Percentiles rank a stretch among this genome's conserved stretches.
phyloP scores from a whole-genome alignment of 805 yeast species.

The Kuraishia hungarica region DNA sequence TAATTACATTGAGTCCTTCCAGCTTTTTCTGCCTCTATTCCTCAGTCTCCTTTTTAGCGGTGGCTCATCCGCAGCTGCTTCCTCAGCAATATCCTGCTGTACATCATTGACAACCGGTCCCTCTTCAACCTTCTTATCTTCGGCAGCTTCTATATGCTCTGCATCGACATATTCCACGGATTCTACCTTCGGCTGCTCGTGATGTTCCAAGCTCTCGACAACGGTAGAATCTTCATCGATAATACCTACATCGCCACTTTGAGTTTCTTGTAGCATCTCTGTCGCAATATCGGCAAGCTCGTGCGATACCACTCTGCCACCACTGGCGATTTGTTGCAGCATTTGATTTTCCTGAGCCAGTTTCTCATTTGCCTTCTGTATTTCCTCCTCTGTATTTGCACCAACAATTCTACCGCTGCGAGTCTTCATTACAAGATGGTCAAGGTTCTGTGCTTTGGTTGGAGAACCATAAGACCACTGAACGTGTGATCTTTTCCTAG shows the following conservation, averaged over 20 bases:
- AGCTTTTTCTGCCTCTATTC: constrained; percentile 1
- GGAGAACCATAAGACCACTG: background rate
- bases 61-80: background rate
- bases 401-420: constrained; percentile 22
- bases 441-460: background rate
- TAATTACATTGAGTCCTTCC: background rate
- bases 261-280: constrained; percentile 4
- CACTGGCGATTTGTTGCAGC: constrained; percentile 14
- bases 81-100: background rate
- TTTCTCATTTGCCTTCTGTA: constrained; percentile 12
- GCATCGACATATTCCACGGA: too few relatives aligned
- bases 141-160: background rate
- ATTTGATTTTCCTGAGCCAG: constrained; percentile 12
- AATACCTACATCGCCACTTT: background rate
- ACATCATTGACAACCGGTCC: background rate
- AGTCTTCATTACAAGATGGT: constrained; percentile 18
- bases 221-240: too few relatives aligned
- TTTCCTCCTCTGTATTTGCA: constrained; percentile 16
- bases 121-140: background rate
- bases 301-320: constrained; percentile 6
- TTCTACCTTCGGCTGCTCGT: too few relatives aligned
- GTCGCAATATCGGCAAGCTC: constrained; percentile 7
- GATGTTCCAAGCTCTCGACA: too few relatives aligned
- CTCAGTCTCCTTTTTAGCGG: background rate
- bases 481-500: background rate